Evolutionary conservation across 495 filamentous ascomycete species (phyloP).

Genomic region (Penicillium silybi): DNA sequence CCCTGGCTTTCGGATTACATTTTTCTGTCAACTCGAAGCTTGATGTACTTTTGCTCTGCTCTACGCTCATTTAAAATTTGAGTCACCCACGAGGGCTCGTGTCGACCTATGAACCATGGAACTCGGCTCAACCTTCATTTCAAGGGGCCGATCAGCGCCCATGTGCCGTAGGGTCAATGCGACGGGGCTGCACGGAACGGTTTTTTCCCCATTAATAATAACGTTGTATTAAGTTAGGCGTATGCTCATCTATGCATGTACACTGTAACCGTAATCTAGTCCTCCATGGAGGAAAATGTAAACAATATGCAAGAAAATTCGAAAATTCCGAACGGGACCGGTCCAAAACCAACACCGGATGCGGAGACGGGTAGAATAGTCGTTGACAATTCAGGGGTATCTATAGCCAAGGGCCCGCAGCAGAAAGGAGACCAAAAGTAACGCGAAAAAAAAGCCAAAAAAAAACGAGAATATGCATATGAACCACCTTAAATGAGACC

Average conservation of each 20-base stretch:
- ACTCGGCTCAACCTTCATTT: slow-evolving; percentile 1
- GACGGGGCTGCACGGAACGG: background rate
- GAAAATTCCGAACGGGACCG: slow-evolving; percentile 9
- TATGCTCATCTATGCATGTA: slow-evolving; percentile 4
- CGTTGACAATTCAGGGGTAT: slow-evolving; percentile 29
- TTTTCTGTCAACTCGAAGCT: background rate
- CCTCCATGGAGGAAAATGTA: background rate
- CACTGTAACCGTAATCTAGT: background rate
- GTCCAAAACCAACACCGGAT: slow-evolving; percentile 16
- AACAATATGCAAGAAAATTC: slow-evolving; percentile 11
- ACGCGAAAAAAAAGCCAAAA: slow-evolving; percentile 6
- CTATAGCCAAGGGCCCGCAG: slow-evolving; percentile 25
- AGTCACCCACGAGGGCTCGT: background rate
- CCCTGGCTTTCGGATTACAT: background rate
- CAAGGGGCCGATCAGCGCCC: slow-evolving; percentile 15
- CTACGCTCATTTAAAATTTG: background rate
- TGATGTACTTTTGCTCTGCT: background rate
- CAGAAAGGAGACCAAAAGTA: slow-evolving; percentile 2
- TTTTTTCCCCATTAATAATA: background rate
- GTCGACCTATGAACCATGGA: background rate
- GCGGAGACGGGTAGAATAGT: slow-evolving; percentile 19
- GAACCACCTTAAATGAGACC: slow-evolving; percentile 21
- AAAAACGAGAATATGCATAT: slow-evolving; percentile 1
- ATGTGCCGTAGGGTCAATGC: slow-evolving; percentile 9
- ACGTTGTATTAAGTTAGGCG: background rate